These are phyloP conservation scores for Xylaria hypoxylon DNA, from an alignment of 2,329 filamentous ascomycete genomes.

Conservation along the genomic window DNA sequence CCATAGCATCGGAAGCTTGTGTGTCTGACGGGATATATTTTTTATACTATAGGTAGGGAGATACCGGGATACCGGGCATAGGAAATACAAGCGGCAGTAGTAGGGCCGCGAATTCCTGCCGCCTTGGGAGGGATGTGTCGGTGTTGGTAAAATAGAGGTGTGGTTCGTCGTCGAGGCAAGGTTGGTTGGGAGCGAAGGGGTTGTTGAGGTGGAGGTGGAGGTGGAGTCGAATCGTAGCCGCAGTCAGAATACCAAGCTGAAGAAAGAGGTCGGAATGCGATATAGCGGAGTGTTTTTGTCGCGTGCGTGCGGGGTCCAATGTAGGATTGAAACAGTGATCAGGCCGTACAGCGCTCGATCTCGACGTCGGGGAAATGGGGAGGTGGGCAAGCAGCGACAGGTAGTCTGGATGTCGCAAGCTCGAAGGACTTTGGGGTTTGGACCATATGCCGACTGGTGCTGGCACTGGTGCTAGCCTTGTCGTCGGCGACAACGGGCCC, in stretches of 20 bases:
- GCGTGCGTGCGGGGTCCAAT: slow-evolving; percentile 31
- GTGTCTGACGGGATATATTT: slow-evolving; percentile 29
- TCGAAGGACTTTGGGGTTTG: not conserved
- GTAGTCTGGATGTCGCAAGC: slow-evolving; percentile 12
- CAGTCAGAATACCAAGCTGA: slow-evolving; percentile 15
- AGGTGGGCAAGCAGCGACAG: slow-evolving; percentile 9
- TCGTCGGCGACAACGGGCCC: slow-evolving; percentile 20
- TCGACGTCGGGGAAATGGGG: slow-evolving; percentile 4
- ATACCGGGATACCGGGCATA: slow-evolving; percentile 15
- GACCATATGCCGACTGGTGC: not conserved
- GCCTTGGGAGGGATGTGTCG: not conserved
- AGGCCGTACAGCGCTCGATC: slow-evolving; percentile 3
- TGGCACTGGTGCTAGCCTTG: slow-evolving; percentile 6
- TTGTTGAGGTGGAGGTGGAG: slow-evolving; percentile 15
- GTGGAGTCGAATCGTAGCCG: slow-evolving; percentile 16
- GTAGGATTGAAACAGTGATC: slow-evolving; percentile 6
- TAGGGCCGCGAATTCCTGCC: not conserved
- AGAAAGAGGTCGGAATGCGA: slow-evolving; percentile 9
- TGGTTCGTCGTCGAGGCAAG: slow-evolving; percentile 11
- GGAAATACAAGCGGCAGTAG: slow-evolving; percentile 6
- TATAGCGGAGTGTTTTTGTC: slow-evolving; percentile 15
- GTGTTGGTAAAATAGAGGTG: not conserved
- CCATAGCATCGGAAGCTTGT: slow-evolving; percentile 56
- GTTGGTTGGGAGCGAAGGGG: slow-evolving; percentile 12
- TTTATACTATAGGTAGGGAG: slow-evolving; percentile 24